Conservation (phyloP, 345 rosid species). For the Cochlearia excelsa region DNA sequence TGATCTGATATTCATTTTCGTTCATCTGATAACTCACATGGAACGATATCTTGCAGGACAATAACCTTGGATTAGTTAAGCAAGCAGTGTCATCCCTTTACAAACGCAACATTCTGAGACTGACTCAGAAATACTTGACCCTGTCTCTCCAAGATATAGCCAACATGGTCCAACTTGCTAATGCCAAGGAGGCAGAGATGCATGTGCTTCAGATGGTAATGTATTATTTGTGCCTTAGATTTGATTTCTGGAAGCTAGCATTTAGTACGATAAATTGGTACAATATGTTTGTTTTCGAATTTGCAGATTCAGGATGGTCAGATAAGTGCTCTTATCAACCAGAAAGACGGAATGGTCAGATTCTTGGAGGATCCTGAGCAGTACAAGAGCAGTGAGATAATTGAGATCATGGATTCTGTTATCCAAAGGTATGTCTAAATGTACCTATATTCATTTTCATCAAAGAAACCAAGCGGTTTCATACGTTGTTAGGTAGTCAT, state of each 20-base stretch:
- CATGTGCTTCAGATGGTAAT: conserved; percentile 95
- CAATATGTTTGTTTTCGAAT: conserved; percentile 2
- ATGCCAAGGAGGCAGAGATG: conserved; percentile 92
- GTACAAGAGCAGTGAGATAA: conserved; percentile 86
- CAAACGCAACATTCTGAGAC: conserved; percentile 87
- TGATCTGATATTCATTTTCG: neutral
- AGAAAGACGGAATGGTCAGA: conserved; percentile 99
- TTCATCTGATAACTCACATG: conserved; percentile 17
- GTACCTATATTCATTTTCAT: neutral
- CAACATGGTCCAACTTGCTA: conserved; percentile 63
- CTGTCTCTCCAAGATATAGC: conserved; percentile 97
- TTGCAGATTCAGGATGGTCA: conserved; percentile 90
- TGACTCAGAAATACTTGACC: conserved; percentile 93
- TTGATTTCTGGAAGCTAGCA: conserved; percentile 29
- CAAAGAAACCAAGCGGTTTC: conserved; percentile 25
- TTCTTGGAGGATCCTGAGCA: conserved; percentile 97
- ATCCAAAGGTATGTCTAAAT: conserved; percentile 77
- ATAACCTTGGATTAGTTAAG: conserved; percentile 87
- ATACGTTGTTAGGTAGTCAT: neutral
- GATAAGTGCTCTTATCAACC: conserved; percentile 94
- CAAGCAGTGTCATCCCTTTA: conserved; percentile 92
- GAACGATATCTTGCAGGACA: conserved; percentile 58
- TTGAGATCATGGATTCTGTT: conserved; percentile 72
- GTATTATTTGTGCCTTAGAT: conserved; percentile 3
- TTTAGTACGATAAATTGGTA: neutral